A percentile compares a stretch with the other conserved stretches of the same genome.
Evolutionary conservation across 805 yeast genomes (phyloP).

Genomic region (Candida xiaguanensis): DNA sequence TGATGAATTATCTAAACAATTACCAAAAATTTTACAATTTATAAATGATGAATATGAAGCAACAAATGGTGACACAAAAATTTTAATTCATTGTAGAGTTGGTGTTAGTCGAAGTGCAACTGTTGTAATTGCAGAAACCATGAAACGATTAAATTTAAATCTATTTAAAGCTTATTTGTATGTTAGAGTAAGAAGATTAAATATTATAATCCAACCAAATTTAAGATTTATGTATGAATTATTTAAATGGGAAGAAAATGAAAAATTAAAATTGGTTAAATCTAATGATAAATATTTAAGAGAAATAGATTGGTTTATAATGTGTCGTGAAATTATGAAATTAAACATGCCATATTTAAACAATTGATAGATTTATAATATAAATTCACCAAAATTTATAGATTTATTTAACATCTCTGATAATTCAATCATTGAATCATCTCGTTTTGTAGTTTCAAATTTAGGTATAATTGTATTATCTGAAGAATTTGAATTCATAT

Average conservation of each 20-base stretch:
- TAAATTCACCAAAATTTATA: constrained; percentile 10
- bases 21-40: constrained; percentile 62
- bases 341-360: constrained; percentile 67
- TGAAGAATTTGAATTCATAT: constrained; percentile 1
- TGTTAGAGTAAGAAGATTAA: constrained; percentile 86
- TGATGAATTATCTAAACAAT: constrained; percentile 62
- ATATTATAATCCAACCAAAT: constrained; percentile 93
- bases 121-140: constrained; percentile 91
- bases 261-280: constrained; percentile 9
- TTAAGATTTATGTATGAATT: constrained; percentile 87
- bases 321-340: constrained; percentile 78
- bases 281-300: constrained; percentile 28
- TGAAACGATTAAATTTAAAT: constrained; percentile 66
- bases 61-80: constrained; percentile 24
- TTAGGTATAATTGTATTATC: constrained; percentile 20
- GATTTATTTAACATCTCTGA: constrained; percentile 29
- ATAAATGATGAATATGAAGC: constrained; percentile 42
- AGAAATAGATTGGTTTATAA: constrained; percentile 82
- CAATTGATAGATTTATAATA: constrained; percentile 7
- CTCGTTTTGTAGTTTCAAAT: constrained; percentile 12
- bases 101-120: constrained; percentile 96
- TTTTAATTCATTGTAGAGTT: constrained; percentile 87
- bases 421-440: constrained; percentile 30
- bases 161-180: constrained; percentile 78
- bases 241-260: constrained; percentile 47